These are phyloP conservation scores for Rhodotorula graminis DNA, from an alignment of 768 basidiomycete genomes.

Conservation along the genomic window DNA sequence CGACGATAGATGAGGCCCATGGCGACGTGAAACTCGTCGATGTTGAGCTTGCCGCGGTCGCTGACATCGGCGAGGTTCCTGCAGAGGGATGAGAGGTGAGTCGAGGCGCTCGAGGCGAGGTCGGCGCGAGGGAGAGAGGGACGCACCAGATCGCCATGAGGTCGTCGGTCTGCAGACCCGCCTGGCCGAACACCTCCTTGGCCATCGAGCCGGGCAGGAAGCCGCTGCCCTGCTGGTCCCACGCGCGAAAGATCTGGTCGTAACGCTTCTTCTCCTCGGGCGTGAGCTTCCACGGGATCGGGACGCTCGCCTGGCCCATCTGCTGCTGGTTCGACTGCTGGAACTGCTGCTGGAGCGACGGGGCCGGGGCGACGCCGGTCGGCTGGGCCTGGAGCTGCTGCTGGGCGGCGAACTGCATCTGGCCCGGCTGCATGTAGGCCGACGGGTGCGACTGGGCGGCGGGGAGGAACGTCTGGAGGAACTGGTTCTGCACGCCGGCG, in stretches of 20 bases:
- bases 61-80: constrained; percentile 91
- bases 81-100: background rate
- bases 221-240: constrained; percentile 74
- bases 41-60: constrained; percentile 89
- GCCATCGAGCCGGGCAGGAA: constrained; percentile 83
- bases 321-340: constrained; percentile 49
- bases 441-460: constrained; percentile 25
- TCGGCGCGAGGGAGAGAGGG: background rate
- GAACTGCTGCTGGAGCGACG: constrained; percentile 9
- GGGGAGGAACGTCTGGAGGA: constrained; percentile 70
- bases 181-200: constrained; percentile 87
- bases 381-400: constrained; percentile 53
- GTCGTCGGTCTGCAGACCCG: constrained; percentile 81
- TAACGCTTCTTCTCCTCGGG: constrained; percentile 94
- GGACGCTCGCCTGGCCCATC: constrained; percentile 61
- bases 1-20: constrained; percentile 97
- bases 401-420: constrained; percentile 35
- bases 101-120: background rate
- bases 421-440: constrained; percentile 8
- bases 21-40: constrained; percentile 94
- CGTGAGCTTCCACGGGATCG: constrained; percentile 77
- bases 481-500: constrained; percentile 33
- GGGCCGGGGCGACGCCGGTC: constrained; percentile 57
- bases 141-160: constrained; percentile 86
- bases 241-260: constrained; percentile 92